Evolutionary conservation across 2,329 filamentous ascomycete genomes (phyloP), one percentile per base, ranked within the genome.

Genomic region (Cercospora janseana): DNA sequence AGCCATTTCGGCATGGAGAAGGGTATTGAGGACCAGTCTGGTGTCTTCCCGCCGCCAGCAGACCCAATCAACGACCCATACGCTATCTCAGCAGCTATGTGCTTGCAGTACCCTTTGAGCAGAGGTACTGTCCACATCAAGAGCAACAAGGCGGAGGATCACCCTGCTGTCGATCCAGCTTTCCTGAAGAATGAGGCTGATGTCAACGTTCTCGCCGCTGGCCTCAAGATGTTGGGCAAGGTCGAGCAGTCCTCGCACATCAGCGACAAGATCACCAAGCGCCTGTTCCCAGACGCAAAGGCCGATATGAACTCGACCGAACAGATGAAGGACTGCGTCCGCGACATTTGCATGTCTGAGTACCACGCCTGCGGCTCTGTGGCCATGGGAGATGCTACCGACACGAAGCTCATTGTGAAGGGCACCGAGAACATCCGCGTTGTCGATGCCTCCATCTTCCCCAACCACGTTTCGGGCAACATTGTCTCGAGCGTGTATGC

Each of bases 131-230:
- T 66, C 0, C 65, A 68, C 54, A 66, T 68, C 56, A 64, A 59
- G 29, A 59, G 51, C 37, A 54, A 57, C 29, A 54, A 61, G 31
- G 40, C 62, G 35, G n/a, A 52, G 43, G 51, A 57, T 26, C 57
- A 59, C 31, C 62, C 62, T 5, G 40, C 49, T 16, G 52, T 66
- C 48, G 56, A 65, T 41, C 61, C 61, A 4, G 56, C 55, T 18
- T 65, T 58, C 52, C 49, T 64, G 41, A 69, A 63, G 20, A 71
- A 75, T 23, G 77, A 78, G 9, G 65, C 76, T 3, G 75, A 79
- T 55, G 72, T 84, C 41, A 53, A 56, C 21, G 56, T 63, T 15
- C 57, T 63, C 38, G 63, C 63, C 18, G 62, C 63, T 6, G 62
- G 66, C 7, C 45, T 69, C 12, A 57, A 62, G 20, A 63, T 79